These are phyloP conservation scores for Myriosclerotinia duriaeana DNA, from an alignment of 2,329 filamentous ascomycete species.

Conservation along the genomic window DNA sequence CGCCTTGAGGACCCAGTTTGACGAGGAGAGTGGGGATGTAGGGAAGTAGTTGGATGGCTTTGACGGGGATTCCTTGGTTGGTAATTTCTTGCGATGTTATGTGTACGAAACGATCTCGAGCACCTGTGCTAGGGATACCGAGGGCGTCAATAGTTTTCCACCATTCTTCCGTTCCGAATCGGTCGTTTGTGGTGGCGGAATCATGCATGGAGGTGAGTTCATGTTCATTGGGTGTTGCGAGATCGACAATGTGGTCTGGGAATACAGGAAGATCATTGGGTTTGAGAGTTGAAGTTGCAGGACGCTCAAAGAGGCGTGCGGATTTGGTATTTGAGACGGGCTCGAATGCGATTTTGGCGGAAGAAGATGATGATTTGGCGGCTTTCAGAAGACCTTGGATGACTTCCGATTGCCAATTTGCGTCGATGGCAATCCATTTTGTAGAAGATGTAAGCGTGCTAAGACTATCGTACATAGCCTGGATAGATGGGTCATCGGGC, in stretches of 20 bases:
- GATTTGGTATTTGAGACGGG: slow-evolving; percentile 85
- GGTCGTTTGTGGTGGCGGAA: slow-evolving; percentile 63
- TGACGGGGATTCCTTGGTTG: slow-evolving; percentile 78
- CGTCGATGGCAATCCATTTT: slow-evolving; percentile 82
- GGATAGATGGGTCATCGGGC: slow-evolving; percentile 42
- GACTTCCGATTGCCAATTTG: slow-evolving; percentile 72
- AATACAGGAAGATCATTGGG: slow-evolving; percentile 56
- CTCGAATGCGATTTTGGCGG: slow-evolving; percentile 72
- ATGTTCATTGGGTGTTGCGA: slow-evolving; percentile 79
- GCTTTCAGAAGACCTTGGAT: slow-evolving; percentile 63
- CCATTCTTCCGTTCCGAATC: slow-evolving; percentile 72
- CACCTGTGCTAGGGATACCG: slow-evolving; percentile 66
- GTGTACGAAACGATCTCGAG: slow-evolving; percentile 68
- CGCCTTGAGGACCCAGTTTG: slow-evolving; percentile 65
- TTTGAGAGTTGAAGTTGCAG: slow-evolving; percentile 51
- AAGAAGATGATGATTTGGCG: slow-evolving; percentile 43
- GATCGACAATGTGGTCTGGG: slow-evolving; percentile 63
- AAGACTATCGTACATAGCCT: not conserved
- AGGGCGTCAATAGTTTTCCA: slow-evolving; percentile 78
- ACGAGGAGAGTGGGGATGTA: slow-evolving; percentile 83
- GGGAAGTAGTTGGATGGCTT: slow-evolving; percentile 79
- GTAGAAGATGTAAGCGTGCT: slow-evolving; percentile 17
- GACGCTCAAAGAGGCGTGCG: slow-evolving; percentile 56
- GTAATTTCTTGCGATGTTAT: slow-evolving; percentile 68
- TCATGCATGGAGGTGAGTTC: slow-evolving; percentile 79